Evolutionary conservation across 495 filamentous ascomycete genomes (phyloP).

Genomic region (Penicillium mononematosum): DNA sequence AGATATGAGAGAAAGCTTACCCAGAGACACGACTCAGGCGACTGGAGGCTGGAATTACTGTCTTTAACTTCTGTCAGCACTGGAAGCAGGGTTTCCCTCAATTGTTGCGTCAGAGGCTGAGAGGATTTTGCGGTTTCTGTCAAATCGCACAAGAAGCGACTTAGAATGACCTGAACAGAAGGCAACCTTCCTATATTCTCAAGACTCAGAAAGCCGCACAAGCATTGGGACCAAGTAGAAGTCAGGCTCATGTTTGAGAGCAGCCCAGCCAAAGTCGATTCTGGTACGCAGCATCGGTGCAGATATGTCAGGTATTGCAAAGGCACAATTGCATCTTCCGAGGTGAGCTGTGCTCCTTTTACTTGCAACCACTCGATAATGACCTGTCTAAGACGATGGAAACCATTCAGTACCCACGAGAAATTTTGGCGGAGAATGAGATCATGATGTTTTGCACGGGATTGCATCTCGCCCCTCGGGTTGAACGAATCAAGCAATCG

Average conservation of each 20-base stretch:
- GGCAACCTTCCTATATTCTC: constrained; percentile 19
- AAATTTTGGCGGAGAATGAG: constrained; percentile 33
- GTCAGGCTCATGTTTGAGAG: constrained; percentile 30
- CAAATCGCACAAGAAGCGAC: constrained; percentile 29
- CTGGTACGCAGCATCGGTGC: constrained; percentile 17
- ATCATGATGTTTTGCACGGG: constrained; percentile 11
- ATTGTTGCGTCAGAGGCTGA: constrained; percentile 9
- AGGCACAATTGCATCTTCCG: constrained; percentile 21
- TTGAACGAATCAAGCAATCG: constrained; percentile 36
- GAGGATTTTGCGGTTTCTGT: constrained; percentile 14
- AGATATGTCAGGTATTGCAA: constrained; percentile 29
- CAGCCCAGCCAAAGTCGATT: constrained; percentile 14
- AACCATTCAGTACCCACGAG: constrained; percentile 38
- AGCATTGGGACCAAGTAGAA: constrained; percentile 30
- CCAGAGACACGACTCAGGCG: constrained; percentile 29
- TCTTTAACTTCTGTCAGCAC: constrained; percentile 27
- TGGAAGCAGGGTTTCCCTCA: constrained; percentile 28
- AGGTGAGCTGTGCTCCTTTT: constrained; percentile 10
- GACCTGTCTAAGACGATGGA: constrained; percentile 37
- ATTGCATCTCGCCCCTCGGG: constrained; percentile 8
- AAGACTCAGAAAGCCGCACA: constrained; percentile 30
- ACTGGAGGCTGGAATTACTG: constrained; percentile 9
- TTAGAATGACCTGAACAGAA: constrained; percentile 29
- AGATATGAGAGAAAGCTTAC: constrained; percentile 19
- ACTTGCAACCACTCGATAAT: constrained; percentile 31